Base-by-base conservation (phyloP, 2,329 filamentous ascomycete genomes). In the Stemphylium lycopersici region DNA sequence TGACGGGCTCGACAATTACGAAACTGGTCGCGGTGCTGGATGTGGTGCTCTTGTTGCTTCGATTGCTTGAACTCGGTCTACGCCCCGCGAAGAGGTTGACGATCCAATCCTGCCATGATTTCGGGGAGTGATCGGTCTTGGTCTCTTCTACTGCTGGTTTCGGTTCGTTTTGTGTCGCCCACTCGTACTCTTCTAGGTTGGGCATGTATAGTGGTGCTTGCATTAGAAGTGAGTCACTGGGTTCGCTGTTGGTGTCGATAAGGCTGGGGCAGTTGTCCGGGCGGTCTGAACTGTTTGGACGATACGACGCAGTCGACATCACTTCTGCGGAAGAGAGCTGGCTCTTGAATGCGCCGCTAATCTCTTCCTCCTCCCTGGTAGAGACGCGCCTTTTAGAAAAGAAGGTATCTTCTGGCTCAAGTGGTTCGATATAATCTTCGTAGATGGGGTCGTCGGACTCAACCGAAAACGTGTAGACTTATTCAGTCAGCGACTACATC, bases 1-100 rank as follows among this genome's bases (percentile, higher is more conserved):
- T 12, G n/a, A 34, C 22, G n/a, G 22, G 43, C 5, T 38, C 31
- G 7, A 20, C 3, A 22, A 7, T 5, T 11, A 8, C 12, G 5
- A 22, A 20, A 10, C 11, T 13, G 24, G 31, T 20, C 3, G 29
- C 29, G 39, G 15, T 10, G 16, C 48, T 37, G 24, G 16, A 13
- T 0, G 22, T 39, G 7, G 18, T 29, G 12, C 5, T 24, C 3
- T 46, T 24, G 22, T 7, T 24, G 22, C 22, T 24, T 24, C 1
- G 24, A 10, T 2, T 18, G 12, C 15, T 15, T 33, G 33, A 11
- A 44, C 6, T n/a, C 8, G 37, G 13, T 32, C 45, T 55, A 40
- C 51, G 52, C 5, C 60, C 58, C 5, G 58, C 51, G 33, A 65
- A 63, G 2, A 65, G 52, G 2, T 20, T 39, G 8, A 66, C 41